phyloP scores from a whole-genome alignment of 2,329 filamentous ascomycete species.

The Scedosporium dehoogii region DNA sequence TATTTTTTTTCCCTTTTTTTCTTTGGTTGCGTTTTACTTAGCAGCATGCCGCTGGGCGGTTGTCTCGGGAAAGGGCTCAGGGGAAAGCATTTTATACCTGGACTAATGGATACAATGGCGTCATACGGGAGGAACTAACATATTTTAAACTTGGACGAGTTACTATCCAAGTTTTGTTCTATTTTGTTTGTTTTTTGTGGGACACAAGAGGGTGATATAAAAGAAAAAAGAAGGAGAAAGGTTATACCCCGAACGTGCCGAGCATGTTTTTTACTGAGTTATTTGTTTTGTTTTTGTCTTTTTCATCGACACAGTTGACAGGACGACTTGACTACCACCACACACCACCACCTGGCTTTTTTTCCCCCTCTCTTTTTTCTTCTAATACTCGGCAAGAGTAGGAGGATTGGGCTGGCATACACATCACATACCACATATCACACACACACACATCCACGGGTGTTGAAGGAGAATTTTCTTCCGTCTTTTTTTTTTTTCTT shows the following conservation, averaged over 20 bases:
- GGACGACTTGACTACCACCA: too few relatives aligned
- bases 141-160: background rate
- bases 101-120: background rate
- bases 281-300: background rate
- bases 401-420: background rate
- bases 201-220: background rate
- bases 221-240: background rate
- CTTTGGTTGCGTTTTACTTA: background rate
- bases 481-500: background rate
- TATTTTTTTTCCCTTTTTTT: background rate
- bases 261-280: background rate
- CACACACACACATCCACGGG: background rate
- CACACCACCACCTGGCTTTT: too few relatives aligned
- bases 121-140: background rate
- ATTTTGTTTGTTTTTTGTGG: background rate
- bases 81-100: background rate
- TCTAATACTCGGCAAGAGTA: too few relatives aligned
- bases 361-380: too few relatives aligned
- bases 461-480: background rate
- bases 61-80: background rate
- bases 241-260: background rate
- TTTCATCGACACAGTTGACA: too few relatives aligned
- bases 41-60: slow-evolving; percentile 6
- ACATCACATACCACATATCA: background rate
- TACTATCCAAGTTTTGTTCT: background rate